Evolutionary conservation across 805 yeast genomes (phyloP), one percentile per base, ranked within the genome.

Genomic region (Scheffersomyces ergatensis): DNA sequence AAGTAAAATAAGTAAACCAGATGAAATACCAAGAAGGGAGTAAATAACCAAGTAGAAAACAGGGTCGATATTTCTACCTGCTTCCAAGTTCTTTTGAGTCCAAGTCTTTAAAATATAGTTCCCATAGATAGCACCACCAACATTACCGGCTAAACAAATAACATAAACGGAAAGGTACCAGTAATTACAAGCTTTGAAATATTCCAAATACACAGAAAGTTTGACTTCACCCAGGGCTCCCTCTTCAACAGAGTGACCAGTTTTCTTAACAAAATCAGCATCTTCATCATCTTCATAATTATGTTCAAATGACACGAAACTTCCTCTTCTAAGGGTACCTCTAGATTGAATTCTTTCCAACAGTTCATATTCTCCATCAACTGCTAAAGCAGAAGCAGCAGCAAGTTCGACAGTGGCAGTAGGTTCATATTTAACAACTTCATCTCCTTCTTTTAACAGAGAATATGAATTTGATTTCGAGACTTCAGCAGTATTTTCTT

Each of bases 241-340:
- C 37, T 55, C 73, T 77, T 12, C 58, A 30, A 48, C 47, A 7
- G 42, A 40, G 13, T 48, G 41, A 11, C 54, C 58, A 6, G 60
- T 54, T 33, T 47, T 52, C 18, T 29, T 29, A 7, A 29, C 18
- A 29, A 29, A 41, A 27, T 46, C 52, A 24, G 48, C 54, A 24
- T 43, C 53, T 33, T 58, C 62, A 24, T 60, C 67, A 20, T 50
- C 61, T 4, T 57, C 58, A 39, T 66, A 63, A 27, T 42, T 53
- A 44, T 66, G 70, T 13, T 57, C 63, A 38, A 51, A 62, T 2
- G 73, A 65, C 5, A 57, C 65, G 15, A 62, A 47, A 52, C 68
- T 61, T 9, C 66, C 60, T 38, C 52, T 47, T 18, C 49, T 46
- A 16, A 59, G 44, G 1, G 47, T 43, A 27, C 45, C 15, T 29